Evolutionary conservation across 768 basidiomycete genomes (phyloP).

Genomic region (Trametes villosa): DNA sequence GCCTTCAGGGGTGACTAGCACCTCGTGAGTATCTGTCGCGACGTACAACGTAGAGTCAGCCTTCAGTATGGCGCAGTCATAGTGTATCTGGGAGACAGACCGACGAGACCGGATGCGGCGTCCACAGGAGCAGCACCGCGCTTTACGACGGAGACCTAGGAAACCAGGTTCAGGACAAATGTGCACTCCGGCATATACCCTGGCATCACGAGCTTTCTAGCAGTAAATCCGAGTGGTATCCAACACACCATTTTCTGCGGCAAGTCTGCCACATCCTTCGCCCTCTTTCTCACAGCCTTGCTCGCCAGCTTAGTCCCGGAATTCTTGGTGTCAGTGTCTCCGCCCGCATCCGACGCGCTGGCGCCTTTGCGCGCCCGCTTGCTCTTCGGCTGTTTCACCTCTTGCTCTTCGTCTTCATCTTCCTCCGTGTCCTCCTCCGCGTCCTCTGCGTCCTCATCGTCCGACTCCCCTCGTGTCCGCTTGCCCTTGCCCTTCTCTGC

Average conservation of each 20-base stretch:
- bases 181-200: not conserved
- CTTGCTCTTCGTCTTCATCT: not conserved
- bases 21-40: constrained; percentile 60
- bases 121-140: constrained; percentile 62
- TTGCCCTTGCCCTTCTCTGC: constrained; percentile 25
- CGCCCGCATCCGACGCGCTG: constrained; percentile 22
- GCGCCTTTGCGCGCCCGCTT: constrained; percentile 23
- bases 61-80: not conserved
- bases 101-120: constrained; percentile 45
- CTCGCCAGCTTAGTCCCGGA: no score
- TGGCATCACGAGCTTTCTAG: no score
- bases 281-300: constrained; percentile 18
- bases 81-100: constrained; percentile 40
- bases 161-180: not conserved
- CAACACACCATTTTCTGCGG: constrained; percentile 51
- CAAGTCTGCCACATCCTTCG: constrained; percentile 21
- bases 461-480: constrained; percentile 22
- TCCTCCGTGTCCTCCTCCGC: not conserved
- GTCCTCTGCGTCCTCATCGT: constrained; percentile 30
- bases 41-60: no score
- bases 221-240: no score
- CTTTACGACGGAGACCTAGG: constrained; percentile 51
- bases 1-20: constrained; percentile 45
- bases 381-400: constrained; percentile 15
- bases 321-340: constrained; percentile 16